phyloP scores from a whole-genome alignment of 2,329 filamentous ascomycete species.

The Cladorrhinum sp. region DNA sequence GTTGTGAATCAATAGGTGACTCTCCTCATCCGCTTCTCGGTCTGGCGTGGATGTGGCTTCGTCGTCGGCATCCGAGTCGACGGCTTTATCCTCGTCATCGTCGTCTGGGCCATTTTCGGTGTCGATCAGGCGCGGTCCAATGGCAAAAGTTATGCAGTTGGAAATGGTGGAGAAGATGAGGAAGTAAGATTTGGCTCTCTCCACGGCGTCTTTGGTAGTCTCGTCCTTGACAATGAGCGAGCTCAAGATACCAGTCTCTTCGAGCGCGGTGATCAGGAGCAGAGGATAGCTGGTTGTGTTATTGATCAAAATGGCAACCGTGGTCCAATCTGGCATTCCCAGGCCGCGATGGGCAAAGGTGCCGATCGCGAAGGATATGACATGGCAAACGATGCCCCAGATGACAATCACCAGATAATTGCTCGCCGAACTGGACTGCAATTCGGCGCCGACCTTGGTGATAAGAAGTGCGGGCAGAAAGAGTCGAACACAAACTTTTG shows the following conservation, averaged over 20 bases:
- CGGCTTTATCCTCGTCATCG: slow-evolving; percentile 22
- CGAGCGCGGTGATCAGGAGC: slow-evolving; percentile 42
- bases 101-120: slow-evolving; percentile 18
- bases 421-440: slow-evolving; percentile 35
- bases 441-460: slow-evolving; percentile 43
- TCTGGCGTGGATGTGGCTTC: neutral
- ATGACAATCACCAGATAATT: slow-evolving; percentile 39
- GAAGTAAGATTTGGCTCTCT: slow-evolving; percentile 63
- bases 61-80: neutral
- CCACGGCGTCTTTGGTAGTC: slow-evolving; percentile 40
- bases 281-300: slow-evolving; percentile 48
- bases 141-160: slow-evolving; percentile 61
- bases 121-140: slow-evolving; percentile 57
- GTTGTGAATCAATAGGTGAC: slow-evolving; percentile 13
- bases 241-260: slow-evolving; percentile 53
- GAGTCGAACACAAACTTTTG: slow-evolving; percentile 45
- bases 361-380: slow-evolving; percentile 41
- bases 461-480: slow-evolving; percentile 47
- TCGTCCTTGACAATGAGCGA: slow-evolving; percentile 37
- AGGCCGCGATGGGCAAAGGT: slow-evolving; percentile 36
- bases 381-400: slow-evolving; percentile 42
- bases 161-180: slow-evolving; percentile 62
- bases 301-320: slow-evolving; percentile 46
- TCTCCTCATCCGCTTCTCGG: slow-evolving; percentile 19
- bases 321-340: slow-evolving; percentile 45